Percentiles rank a stretch among this genome's conserved stretches.
Evolutionary conservation across 129 eudicot genomes (phyloP).

Genomic region (Lonicera japonica): DNA sequence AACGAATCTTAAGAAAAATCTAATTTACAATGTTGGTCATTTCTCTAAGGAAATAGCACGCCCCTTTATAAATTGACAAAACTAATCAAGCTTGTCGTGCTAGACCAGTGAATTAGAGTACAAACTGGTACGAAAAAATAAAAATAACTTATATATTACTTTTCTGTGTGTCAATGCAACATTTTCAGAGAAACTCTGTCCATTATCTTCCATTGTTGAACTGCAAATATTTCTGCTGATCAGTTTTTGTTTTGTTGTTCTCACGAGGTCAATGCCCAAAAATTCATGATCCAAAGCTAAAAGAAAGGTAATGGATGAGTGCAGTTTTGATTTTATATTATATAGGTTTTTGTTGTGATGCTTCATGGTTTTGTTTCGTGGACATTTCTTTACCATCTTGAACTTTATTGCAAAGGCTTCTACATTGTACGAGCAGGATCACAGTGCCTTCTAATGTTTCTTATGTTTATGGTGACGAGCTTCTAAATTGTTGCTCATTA

Average conservation of each 20-base stretch:
- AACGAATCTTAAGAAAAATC: too few species aligned
- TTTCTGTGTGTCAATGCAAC: too few species aligned
- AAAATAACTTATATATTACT: too few species aligned
- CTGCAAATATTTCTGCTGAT: slow-evolving; percentile 1
- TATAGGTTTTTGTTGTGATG: neutral
- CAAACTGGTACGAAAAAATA: neutral
- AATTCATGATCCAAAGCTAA: slow-evolving; percentile 86
- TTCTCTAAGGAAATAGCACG: too few species aligned
- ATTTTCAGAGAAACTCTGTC: too few species aligned
- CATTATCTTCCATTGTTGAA: too few species aligned
- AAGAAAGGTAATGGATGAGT: slow-evolving; percentile 65
- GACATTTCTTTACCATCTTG: neutral
- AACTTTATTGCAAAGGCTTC: neutral
- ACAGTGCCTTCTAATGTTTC: neutral
- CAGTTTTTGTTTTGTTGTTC: slow-evolving; percentile 5
- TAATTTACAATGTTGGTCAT: too few species aligned
- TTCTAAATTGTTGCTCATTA: neutral
- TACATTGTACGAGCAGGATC: neutral
- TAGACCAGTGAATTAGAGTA: neutral
- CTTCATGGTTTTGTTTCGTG: neutral
- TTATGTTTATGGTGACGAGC: slow-evolving; percentile 1
- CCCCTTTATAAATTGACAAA: too few species aligned
- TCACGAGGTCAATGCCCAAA: slow-evolving; percentile 74
- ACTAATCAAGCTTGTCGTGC: too few species aligned
- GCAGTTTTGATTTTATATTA: neutral